Evolutionary conservation across 192 early-diverging fungal species (phyloP).

Genomic region (Coemansia umbellata): DNA sequence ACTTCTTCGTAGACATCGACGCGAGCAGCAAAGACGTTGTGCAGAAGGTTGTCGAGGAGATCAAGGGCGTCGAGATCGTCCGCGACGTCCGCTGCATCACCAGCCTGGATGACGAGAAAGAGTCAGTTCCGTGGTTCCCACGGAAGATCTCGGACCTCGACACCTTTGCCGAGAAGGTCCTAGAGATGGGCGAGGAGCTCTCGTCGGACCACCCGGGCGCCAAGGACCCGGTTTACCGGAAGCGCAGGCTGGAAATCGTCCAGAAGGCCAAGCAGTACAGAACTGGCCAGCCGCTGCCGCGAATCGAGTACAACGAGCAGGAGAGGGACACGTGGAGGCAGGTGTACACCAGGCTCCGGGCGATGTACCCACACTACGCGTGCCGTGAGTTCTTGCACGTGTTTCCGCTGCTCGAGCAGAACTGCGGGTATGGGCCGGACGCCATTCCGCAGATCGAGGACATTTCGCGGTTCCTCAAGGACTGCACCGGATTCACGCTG

Average conservation of each 20-base stretch:
- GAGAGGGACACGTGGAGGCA: conserved; percentile 85
- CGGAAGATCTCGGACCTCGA: conserved; percentile 90
- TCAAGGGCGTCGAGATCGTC: conserved; percentile 58
- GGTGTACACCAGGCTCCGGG: conserved; percentile 70
- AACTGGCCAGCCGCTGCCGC: conserved; percentile 72
- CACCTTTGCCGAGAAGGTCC: conserved; percentile 84
- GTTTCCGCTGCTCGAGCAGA: conserved; percentile 83
- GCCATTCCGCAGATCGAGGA: conserved; percentile 88
- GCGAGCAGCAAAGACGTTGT: conserved; percentile 62
- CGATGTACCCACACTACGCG: conserved; percentile 78
- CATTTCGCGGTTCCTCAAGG: conserved; percentile 87
- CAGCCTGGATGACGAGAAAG: conserved; percentile 9
- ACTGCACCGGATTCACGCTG: conserved; percentile 90
- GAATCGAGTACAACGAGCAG: conserved; percentile 71
- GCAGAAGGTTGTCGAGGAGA: conserved; percentile 54
- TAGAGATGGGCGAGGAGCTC: conserved; percentile 88
- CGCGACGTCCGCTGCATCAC: conserved; percentile 59
- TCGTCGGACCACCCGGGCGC: conserved; percentile 93
- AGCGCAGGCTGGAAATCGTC: conserved; percentile 79
- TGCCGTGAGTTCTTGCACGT: conserved; percentile 91
- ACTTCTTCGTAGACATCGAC: conserved; percentile 92
- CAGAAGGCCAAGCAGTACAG: conserved; percentile 75
- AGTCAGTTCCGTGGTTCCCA: conserved; percentile 85
- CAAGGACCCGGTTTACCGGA: conserved; percentile 78
- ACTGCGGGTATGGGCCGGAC: conserved; percentile 82